Evolutionary conservation across 2,329 filamentous ascomycete genomes (phyloP).

Genomic region (Ciborinia camelliae): DNA sequence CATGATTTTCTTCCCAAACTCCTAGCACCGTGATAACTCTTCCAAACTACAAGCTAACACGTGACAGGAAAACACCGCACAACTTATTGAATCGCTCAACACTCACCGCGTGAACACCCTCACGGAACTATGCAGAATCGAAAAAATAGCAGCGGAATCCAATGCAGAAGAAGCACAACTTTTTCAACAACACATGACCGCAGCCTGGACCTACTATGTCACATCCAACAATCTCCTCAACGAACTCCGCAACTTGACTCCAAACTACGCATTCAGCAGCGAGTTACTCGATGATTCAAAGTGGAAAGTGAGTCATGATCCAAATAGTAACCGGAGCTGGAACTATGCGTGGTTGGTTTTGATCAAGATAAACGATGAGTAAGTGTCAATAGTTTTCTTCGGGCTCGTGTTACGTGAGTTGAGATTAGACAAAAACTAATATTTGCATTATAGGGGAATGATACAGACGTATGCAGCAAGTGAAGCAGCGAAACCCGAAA

Average conservation of each 20-base stretch:
- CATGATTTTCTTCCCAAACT: not conserved
- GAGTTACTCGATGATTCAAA: slow-evolving; percentile 65
- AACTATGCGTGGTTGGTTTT: slow-evolving; percentile 73
- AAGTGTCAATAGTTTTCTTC: slow-evolving; percentile 36
- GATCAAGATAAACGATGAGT: slow-evolving; percentile 63
- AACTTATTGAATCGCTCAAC: slow-evolving; percentile 60
- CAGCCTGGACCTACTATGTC: slow-evolving; percentile 70
- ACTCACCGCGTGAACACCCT: slow-evolving; percentile 71
- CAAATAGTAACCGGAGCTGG: slow-evolving; percentile 67
- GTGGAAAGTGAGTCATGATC: slow-evolving; percentile 59
- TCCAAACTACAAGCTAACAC: slow-evolving; percentile 13
- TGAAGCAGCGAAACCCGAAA: slow-evolving; percentile 60
- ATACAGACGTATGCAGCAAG: slow-evolving; percentile 57
- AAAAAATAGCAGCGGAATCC: slow-evolving; percentile 59
- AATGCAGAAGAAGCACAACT: slow-evolving; percentile 57
- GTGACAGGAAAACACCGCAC: slow-evolving; percentile 36
- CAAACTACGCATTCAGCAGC: slow-evolving; percentile 63
- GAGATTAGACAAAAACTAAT: not conserved
- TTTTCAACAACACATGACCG: slow-evolving; percentile 62
- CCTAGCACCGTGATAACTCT: not conserved
- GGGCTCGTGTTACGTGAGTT: too few relatives aligned
- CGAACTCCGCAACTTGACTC: slow-evolving; percentile 66
- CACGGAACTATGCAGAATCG: slow-evolving; percentile 67
- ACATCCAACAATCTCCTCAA: slow-evolving; percentile 65
- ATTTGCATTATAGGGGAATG: slow-evolving; percentile 47